Base-by-base conservation (phyloP, 2,329 filamentous ascomycete genomes). In the Sporothrix dimorphospora region DNA sequence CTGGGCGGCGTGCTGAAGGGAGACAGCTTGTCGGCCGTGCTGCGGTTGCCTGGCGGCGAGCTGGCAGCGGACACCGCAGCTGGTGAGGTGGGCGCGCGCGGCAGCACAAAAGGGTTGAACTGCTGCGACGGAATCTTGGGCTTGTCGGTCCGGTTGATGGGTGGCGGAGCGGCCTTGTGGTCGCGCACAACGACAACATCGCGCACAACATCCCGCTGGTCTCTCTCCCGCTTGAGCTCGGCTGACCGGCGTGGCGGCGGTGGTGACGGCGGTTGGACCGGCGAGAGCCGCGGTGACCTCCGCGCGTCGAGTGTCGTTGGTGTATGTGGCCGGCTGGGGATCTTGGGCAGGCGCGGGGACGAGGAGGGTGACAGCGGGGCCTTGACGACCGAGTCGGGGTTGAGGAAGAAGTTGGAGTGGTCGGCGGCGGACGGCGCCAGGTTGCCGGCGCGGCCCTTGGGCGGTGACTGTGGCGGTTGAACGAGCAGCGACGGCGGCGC, bases 1-100 rank as follows among this genome's bases (percentile, higher is more conserved):
- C 89, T 90, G 0, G 94, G 94, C 21, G 94, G 94, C 47, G 94
- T 97, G 77, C 86, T 94, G 78, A 98, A 97, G 0, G 95, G 94
- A 0, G 95, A 97, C 0, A 90, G 78, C 77, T 84, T 82, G 73
- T 83, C 80, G 78, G 81, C 24, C 2, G 38, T 24, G 12, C 6
- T 74, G 71, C 21, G 74, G 47, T 19, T 69, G 53, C 42, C 16
- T 4, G 63, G 51, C 12, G 42, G 69, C 30, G 61, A 57, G 53
- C 24, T 42, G 8, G 59, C 21, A 11, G 14, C 14, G n/a, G 71
- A 61, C n/a, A 19, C 27, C 30, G 47, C 59, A 3, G 34, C 49
- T 21, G 59, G 55, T 3, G 24, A 55, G 12, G 34, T 55, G 69
- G 72, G 16, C 3, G 42, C 30, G 19, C 30, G 42, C 21, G 63